Conservation (phyloP, 176 grass and related monocot species). For the Musa beccarii region DNA sequence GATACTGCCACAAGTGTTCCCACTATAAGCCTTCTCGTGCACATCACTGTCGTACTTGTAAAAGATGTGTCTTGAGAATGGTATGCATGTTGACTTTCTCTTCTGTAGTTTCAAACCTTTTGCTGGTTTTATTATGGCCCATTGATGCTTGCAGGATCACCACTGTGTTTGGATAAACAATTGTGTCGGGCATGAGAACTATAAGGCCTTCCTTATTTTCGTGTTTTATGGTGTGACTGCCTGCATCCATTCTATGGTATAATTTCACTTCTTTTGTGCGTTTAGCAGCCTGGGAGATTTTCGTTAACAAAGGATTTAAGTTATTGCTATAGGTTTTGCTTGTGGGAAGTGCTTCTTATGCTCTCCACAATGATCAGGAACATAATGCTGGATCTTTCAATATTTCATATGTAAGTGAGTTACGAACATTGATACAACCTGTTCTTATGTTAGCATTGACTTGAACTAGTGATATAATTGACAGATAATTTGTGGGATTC, state of each 20-base stretch:
- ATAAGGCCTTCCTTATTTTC: constrained; percentile 79
- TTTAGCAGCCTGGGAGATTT: not conserved
- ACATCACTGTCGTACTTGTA: constrained; percentile 93
- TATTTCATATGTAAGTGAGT: constrained; percentile 64
- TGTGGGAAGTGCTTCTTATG: constrained; percentile 46
- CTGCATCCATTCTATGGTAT: constrained; percentile 81
- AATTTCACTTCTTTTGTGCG: not conserved
- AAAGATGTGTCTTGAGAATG: constrained; percentile 97
- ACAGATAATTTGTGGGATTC: constrained; percentile 69
- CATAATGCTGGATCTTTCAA: constrained; percentile 54
- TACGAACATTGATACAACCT: not conserved
- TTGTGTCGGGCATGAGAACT: constrained; percentile 92
- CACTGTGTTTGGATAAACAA: constrained; percentile 99
- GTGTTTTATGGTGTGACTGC: constrained; percentile 70
- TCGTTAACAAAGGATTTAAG: constrained; percentile 22
- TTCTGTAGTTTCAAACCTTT: not conserved
- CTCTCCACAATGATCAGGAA: constrained; percentile 45
- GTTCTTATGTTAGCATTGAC: not conserved
- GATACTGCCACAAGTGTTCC: constrained; percentile 94
- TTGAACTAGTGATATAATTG: constrained; percentile 5
- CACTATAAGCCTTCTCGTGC: constrained; percentile 87
- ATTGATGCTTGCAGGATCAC: constrained; percentile 58
- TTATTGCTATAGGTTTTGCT: constrained; percentile 52
- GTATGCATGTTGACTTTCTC: constrained; percentile 20
- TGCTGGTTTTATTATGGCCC: not conserved